Conservation (phyloP, 306 rosid species). For the Vicia villosa region DNA sequence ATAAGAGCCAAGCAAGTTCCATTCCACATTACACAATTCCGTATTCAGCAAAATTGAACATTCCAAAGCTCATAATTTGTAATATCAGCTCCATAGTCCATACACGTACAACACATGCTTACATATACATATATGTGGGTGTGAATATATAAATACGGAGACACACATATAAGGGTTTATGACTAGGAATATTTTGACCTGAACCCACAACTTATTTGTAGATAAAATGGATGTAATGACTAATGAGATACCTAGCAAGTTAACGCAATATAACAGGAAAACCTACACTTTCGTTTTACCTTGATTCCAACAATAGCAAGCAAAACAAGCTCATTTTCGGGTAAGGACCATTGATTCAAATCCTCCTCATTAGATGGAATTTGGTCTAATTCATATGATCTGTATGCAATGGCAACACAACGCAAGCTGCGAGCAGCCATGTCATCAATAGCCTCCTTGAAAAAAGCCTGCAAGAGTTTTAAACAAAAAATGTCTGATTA, state of each 20-base stretch:
- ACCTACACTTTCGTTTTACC: conserved; percentile 50
- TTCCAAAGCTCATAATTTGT: conserved; percentile 26
- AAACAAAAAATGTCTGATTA: conserved; percentile 17
- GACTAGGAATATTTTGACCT: neutral
- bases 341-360: conserved; percentile 76
- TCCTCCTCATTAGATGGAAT: conserved; percentile 72
- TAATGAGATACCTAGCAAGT: conserved; percentile 16
- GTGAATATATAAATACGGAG: neutral
- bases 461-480: conserved; percentile 54
- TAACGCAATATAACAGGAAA: conserved; percentile 31
- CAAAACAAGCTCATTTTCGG: conserved; percentile 78
- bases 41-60: conserved; percentile 5
- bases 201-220: conserved; percentile 7
- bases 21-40: neutral
- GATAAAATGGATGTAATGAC: conserved; percentile 7
- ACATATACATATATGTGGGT: neutral
- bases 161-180: conserved; percentile 7
- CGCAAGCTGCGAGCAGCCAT: conserved; percentile 96
- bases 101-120: neutral
- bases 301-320: conserved; percentile 95
- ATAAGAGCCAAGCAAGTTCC: conserved; percentile 17
- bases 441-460: conserved; percentile 64
- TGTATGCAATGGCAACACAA: conserved; percentile 91
- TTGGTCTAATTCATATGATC: conserved; percentile 62
- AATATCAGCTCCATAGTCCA: neutral